A percentile compares a stretch with the other conserved stretches of the same genome.
phyloP scores from a whole-genome alignment of 164 flowering plant genomes.

The Annona cherimola region DNA sequence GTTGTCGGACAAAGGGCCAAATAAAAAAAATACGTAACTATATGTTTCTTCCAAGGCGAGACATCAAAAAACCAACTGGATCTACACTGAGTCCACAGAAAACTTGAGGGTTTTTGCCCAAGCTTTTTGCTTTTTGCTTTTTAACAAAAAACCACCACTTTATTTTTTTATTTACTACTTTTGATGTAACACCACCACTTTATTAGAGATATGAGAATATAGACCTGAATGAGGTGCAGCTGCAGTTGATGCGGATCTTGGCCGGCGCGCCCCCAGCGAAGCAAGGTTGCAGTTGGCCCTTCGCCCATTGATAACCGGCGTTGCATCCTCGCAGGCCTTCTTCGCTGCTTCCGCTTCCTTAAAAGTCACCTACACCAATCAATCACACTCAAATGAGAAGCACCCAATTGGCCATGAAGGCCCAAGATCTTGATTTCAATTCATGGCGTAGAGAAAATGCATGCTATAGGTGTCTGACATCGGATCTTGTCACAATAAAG shows the following conservation, averaged over 20 bases:
- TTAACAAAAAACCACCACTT: no score
- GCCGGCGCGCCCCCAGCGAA: slow-evolving; percentile 82
- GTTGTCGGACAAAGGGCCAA: no score
- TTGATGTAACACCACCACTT: no score
- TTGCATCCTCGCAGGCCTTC: slow-evolving; percentile 82
- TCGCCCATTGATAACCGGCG: slow-evolving; percentile 85
- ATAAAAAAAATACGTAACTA: no score
- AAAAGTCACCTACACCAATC: slow-evolving; percentile 64
- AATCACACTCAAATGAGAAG: slow-evolving; percentile 3
- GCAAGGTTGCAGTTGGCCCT: slow-evolving; percentile 95
- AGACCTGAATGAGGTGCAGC: slow-evolving; percentile 48
- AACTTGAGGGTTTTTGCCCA: no score
- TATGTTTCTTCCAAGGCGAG: no score
- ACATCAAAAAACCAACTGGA: no score
- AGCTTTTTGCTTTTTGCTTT: no score
- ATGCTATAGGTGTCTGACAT: not conserved
- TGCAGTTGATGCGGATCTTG: slow-evolving; percentile 30
- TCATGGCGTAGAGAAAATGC: not conserved
- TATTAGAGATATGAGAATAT: not conserved
- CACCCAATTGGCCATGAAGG: no score
- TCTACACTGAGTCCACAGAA: no score
- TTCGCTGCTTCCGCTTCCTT: slow-evolving; percentile 88
- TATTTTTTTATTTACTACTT: no score
- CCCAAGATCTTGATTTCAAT: no score
- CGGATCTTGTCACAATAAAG: not conserved